Base-by-base conservation (phyloP, 805 yeast species). In the Saccharomyces cerevisiae region DNA sequence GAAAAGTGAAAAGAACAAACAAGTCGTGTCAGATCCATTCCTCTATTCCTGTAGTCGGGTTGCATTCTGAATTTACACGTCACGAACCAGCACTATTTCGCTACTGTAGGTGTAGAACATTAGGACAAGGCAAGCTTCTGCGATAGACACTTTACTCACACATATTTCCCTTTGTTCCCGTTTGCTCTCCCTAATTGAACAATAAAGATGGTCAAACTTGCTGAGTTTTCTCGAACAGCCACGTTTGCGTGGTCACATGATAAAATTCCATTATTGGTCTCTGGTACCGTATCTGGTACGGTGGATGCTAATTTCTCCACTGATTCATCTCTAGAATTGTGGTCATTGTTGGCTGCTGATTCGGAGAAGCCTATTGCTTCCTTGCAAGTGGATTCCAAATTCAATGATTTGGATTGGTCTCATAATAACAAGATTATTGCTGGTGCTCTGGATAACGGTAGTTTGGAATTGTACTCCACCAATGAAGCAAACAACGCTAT, bases 221-320 rank as follows among this genome's bases (percentile, higher is more conserved):
- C 83, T 70, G 97, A 91, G 71, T 82, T 89, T 65, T 77, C 81
- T 58, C 79, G 89, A 62, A 88, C 97, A 13, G 91, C 97, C 51
- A 84, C 96, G n/a, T 89, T 94, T 73, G 96, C 98, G 47, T 92
- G 98, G 97, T 88, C 96, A 48, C 81, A 84, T 59, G 87, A 82
- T 61, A 69, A 70, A 52, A 72, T 83, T 57, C 97, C 97, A 17
- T 71, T 81, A 52, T 68, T 94, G 60, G 97, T 90, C 24, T 82
- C 96, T 1, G 99, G 97, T 24, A 87, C 97, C 0, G 87, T 89
- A n/a, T 91, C 98, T 0, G 98, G 98, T 6, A 95, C 97, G 13
- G 86, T 94, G 62, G 97, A 89, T 68, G 87, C 87, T 47, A 83
- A 85, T 67, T 91, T 91, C 70, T 83, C 91, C 46, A 82, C 94